Evolutionary conservation across 2,329 filamentous ascomycete species (phyloP).

Genomic region (Zymoseptoria brevis): DNA sequence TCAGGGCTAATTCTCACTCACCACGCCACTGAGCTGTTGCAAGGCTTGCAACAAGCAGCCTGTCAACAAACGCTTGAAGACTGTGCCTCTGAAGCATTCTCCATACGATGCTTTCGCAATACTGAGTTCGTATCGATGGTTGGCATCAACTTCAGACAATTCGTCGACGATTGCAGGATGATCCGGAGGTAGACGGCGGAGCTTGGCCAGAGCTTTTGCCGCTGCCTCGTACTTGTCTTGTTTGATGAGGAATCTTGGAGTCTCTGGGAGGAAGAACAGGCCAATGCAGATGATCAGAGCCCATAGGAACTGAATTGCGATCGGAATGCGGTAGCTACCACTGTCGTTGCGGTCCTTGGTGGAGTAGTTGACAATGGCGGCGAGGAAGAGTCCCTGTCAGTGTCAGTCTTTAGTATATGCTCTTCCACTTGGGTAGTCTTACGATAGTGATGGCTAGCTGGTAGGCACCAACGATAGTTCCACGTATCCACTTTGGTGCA

Average conservation of each 20-base stretch:
- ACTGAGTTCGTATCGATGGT: constrained; percentile 75
- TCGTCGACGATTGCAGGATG: constrained; percentile 56
- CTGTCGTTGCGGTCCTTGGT: constrained; percentile 41
- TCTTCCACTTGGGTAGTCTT: neutral
- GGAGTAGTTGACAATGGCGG: constrained; percentile 59
- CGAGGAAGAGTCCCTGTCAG: constrained; percentile 51
- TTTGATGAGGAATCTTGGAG: constrained; percentile 31
- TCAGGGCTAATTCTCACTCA: neutral
- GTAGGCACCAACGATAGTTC: constrained; percentile 52
- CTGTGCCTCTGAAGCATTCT: constrained; percentile 51
- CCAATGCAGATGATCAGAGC: constrained; percentile 28
- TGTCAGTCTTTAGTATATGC: constrained; percentile 34
- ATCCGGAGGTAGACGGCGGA: constrained; percentile 64
- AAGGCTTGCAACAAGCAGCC: constrained; percentile 68
- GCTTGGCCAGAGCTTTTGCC: constrained; percentile 37
- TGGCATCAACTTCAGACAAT: constrained; percentile 76
- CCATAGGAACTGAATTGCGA: constrained; percentile 32
- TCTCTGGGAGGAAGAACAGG: constrained; percentile 30
- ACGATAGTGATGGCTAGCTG: constrained; percentile 48
- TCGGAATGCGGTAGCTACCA: constrained; percentile 30
- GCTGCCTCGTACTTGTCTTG: constrained; percentile 24
- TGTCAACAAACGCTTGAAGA: constrained; percentile 63
- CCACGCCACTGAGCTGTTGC: constrained; percentile 60
- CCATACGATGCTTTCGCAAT: constrained; percentile 53
- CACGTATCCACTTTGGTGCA: constrained; percentile 33